Evolutionary conservation across 768 basidiomycete species (phyloP).

Genomic region (Russula sp.): DNA sequence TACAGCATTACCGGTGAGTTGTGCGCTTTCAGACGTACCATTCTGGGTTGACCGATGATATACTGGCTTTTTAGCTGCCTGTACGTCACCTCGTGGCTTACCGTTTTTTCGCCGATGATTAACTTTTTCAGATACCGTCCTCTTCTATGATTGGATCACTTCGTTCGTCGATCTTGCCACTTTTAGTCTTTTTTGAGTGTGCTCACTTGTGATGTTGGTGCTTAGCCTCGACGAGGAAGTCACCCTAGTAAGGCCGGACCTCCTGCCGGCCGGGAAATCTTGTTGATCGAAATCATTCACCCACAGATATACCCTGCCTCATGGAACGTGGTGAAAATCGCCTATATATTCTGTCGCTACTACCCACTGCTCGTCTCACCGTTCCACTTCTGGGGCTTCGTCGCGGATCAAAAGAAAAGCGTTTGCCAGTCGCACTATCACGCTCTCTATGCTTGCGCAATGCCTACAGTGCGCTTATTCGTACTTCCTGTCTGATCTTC

Average conservation of each 20-base stretch:
- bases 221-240: constrained; percentile 18
- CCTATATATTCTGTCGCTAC: constrained; percentile 22
- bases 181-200: neutral
- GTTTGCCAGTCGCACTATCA: constrained; percentile 5
- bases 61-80: neutral
- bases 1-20: constrained; percentile 11
- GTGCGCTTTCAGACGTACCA: neutral
- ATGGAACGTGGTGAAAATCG: constrained; percentile 18
- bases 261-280: neutral
- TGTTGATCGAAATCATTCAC: neutral
- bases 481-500: neutral
- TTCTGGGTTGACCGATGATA: neutral
- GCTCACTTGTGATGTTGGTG: neutral
- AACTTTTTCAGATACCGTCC: constrained; percentile 9
- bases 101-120: neutral
- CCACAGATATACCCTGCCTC: constrained; percentile 15
- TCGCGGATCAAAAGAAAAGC: neutral
- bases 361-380: constrained; percentile 13
- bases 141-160: constrained; percentile 24
- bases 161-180: constrained; percentile 11
- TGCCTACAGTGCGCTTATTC: constrained; percentile 13
- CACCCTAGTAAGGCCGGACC: neutral
- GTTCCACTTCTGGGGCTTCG: constrained; percentile 15
- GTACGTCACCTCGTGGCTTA: constrained; percentile 1
- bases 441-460: constrained; percentile 9